phyloP scores from a whole-genome alignment of 257 asterid species.

The Rauvolfia tetraphylla region DNA sequence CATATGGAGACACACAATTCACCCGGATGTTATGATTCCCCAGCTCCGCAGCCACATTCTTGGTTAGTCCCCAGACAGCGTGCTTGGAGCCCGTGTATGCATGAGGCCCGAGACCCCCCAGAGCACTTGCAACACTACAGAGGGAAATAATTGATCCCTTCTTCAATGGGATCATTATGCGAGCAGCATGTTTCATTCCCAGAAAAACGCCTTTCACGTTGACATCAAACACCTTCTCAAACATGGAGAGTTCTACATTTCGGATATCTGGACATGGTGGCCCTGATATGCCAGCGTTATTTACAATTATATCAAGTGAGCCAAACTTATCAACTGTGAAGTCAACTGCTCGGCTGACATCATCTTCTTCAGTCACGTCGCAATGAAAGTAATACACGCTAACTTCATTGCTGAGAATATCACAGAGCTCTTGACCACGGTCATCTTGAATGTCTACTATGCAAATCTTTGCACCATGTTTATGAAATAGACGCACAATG shows the following conservation, averaged over 20 bases:
- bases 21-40: slow-evolving; percentile 79
- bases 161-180: slow-evolving; percentile 73
- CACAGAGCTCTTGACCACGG: slow-evolving; percentile 42
- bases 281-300: slow-evolving; percentile 81
- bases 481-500: slow-evolving; percentile 63
- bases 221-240: slow-evolving; percentile 58
- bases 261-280: slow-evolving; percentile 80
- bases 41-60: slow-evolving; percentile 84
- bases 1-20: slow-evolving; percentile 85
- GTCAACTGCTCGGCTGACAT: slow-evolving; percentile 67
- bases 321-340: slow-evolving; percentile 60
- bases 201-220: slow-evolving; percentile 75
- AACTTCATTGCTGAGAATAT: slow-evolving; percentile 32
- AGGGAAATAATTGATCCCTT: slow-evolving; percentile 75
- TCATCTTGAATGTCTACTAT: slow-evolving; percentile 71
- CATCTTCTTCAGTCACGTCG: slow-evolving; percentile 67
- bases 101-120: slow-evolving; percentile 63
- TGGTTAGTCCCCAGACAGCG: slow-evolving; percentile 79
- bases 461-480: slow-evolving; percentile 84
- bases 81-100: slow-evolving; percentile 86
- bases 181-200: slow-evolving; percentile 95
- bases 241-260: slow-evolving; percentile 48
- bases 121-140: slow-evolving; percentile 51
- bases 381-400: slow-evolving; percentile 48
- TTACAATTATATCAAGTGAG: slow-evolving; percentile 75